Conservation (phyloP, 2,329 filamentous ascomycete species). For the Cercospora zeae-maydis region DNA sequence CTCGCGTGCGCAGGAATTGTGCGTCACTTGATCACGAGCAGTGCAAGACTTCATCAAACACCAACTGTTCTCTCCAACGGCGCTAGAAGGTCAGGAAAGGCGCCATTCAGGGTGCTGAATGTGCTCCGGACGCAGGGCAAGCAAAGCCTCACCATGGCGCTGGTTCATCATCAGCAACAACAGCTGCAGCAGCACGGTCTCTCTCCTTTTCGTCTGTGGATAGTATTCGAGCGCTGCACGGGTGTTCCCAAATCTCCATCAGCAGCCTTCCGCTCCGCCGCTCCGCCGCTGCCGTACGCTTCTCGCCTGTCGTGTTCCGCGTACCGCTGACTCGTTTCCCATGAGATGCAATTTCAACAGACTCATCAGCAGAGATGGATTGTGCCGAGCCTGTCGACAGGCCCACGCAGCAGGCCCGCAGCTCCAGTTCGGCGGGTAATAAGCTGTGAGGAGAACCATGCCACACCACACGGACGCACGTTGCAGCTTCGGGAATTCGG, state of each 20-base stretch:
- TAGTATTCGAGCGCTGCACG: neutral
- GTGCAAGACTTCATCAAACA: neutral
- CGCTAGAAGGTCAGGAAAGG: neutral
- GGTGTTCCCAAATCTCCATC: neutral
- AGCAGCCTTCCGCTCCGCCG: conserved; percentile 6
- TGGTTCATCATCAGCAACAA: neutral
- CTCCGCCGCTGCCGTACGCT: neutral
- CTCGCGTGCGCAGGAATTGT: neutral
- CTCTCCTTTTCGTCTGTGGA: neutral
- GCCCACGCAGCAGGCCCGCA: neutral
- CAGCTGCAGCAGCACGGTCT: neutral
- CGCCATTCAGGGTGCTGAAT: neutral
- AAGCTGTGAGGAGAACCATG: conserved; percentile 9
- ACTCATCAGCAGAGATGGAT: neutral
- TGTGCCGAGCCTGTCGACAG: neutral
- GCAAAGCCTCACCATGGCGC: neutral
- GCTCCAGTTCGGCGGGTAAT: conserved; percentile 6
- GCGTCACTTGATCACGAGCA: neutral
- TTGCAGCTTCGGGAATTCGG: conserved; percentile 2
- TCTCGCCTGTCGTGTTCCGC: neutral
- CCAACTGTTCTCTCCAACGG: neutral
- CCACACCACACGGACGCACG: conserved; percentile 2
- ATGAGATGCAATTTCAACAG: neutral
- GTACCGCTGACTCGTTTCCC: neutral
- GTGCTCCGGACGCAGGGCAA: neutral